These are phyloP conservation scores for Suillus plorans DNA, from an alignment of 768 basidiomycete species.

Conservation along the genomic window DNA sequence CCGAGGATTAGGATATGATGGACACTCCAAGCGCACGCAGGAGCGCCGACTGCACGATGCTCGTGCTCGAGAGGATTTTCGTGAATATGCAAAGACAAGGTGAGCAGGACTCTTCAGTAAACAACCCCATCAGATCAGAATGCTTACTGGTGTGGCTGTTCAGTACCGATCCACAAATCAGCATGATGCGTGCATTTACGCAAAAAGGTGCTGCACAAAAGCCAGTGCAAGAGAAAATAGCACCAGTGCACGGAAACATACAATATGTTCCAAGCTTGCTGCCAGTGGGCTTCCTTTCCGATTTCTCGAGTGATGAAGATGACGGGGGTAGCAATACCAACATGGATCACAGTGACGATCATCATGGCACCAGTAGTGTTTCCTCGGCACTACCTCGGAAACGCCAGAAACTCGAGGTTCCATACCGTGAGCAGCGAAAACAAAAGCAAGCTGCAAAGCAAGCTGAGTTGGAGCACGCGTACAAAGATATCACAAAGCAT, in stretches of 20 bases:
- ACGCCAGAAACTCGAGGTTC: no score
- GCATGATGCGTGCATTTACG: not conserved
- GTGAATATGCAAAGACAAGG: not conserved
- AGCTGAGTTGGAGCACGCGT: no score
- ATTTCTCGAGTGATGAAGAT: not conserved
- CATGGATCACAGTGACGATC: not conserved
- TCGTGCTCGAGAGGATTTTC: not conserved
- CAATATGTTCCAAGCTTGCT: not conserved
- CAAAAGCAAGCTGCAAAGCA: no score
- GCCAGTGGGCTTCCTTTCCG: not conserved
- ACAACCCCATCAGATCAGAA: not conserved
- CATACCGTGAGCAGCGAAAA: no score
- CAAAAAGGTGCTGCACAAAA: not conserved
- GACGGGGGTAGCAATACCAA: not conserved
- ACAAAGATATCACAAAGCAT: no score
- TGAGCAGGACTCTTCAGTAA: conserved; percentile 1
- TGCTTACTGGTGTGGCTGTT: not conserved
- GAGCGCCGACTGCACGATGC: not conserved
- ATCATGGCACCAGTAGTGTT: not conserved
- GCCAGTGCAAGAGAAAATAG: not conserved
- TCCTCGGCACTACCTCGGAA: not conserved
- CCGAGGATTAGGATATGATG: not conserved
- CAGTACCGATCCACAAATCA: not conserved
- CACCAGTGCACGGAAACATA: not conserved
- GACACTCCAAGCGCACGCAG: not conserved